These are phyloP conservation scores for Passiflora organensis DNA, from an alignment of 345 rosid species.

Conservation along the genomic window DNA sequence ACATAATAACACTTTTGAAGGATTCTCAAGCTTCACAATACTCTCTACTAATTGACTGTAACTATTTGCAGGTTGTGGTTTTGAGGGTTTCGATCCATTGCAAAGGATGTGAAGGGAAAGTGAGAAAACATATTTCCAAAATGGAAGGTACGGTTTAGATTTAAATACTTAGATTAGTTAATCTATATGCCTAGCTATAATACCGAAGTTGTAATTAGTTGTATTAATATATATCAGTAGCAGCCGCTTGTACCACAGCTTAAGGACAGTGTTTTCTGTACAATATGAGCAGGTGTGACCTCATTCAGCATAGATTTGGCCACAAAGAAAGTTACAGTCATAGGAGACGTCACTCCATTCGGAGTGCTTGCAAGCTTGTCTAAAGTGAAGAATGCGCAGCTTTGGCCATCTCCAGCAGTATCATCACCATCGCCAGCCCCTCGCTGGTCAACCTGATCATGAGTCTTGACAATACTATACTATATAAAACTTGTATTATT, in stretches of 20 bases:
- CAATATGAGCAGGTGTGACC: constrained; percentile 42
- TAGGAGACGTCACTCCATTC: constrained; percentile 48
- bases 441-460: constrained; percentile 14
- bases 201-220: background rate
- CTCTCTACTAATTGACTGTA: no score
- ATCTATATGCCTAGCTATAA: background rate
- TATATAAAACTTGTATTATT: background rate
- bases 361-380: constrained; percentile 50
- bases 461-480: background rate
- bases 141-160: constrained; percentile 59
- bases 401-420: constrained; percentile 41
- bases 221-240: background rate
- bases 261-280: background rate
- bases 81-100: constrained; percentile 88
- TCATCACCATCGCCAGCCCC: constrained; percentile 13
- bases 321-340: constrained; percentile 46
- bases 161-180: background rate
- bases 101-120: constrained; percentile 96
- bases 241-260: background rate
- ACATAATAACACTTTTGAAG: no score
- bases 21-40: no score
- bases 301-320: constrained; percentile 51
- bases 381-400: constrained; percentile 46
- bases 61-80: constrained; percentile 60
- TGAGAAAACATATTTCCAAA: constrained; percentile 80